A percentile compares a stretch with the other conserved stretches of the same genome.
Conservation (phyloP, 768 basidiomycete genomes). For the Pleurotus djamor region DNA sequence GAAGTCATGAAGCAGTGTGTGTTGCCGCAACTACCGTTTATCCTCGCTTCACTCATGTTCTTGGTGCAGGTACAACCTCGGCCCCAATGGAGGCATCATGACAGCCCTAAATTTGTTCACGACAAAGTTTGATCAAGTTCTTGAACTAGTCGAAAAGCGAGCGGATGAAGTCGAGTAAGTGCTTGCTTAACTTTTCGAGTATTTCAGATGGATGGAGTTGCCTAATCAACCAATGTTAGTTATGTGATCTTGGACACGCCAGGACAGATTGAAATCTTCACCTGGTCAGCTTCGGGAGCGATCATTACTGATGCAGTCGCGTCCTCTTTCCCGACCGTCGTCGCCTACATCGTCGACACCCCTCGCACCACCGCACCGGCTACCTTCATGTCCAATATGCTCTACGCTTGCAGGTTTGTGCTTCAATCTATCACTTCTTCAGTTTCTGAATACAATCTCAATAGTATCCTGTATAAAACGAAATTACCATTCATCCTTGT, state of each 20-base stretch:
- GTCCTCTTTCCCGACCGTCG: conserved; percentile 87
- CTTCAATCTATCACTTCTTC: not conserved
- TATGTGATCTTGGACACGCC: conserved; percentile 97
- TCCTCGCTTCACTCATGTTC: not conserved
- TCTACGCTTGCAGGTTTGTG: conserved; percentile 92
- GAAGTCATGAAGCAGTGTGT: conserved; percentile 99
- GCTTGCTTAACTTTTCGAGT: not conserved
- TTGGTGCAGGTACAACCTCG: conserved; percentile 84
- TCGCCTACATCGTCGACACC: conserved; percentile 98
- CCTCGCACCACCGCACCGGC: conserved; percentile 92
- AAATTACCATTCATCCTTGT: conserved; percentile 96
- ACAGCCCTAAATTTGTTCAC: conserved; percentile 98
- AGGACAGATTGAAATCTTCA: conserved; percentile 99
- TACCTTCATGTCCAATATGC: conserved; percentile 99
- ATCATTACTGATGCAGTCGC: conserved; percentile 99
- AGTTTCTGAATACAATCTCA: not conserved
- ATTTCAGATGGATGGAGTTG: too few relatives aligned
- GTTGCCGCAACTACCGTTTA: conserved; percentile 14
- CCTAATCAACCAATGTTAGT: conserved; percentile 34
- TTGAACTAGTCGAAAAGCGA: conserved; percentile 88
- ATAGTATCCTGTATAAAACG: conserved; percentile 97
- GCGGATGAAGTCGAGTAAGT: conserved; percentile 86
- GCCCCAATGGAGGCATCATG: conserved; percentile 96
- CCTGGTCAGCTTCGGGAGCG: conserved; percentile 98
- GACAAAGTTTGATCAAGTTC: conserved; percentile 97